Base-by-base conservation (phyloP, 2,329 filamentous ascomycete genomes). In the Claviceps sp. region DNA sequence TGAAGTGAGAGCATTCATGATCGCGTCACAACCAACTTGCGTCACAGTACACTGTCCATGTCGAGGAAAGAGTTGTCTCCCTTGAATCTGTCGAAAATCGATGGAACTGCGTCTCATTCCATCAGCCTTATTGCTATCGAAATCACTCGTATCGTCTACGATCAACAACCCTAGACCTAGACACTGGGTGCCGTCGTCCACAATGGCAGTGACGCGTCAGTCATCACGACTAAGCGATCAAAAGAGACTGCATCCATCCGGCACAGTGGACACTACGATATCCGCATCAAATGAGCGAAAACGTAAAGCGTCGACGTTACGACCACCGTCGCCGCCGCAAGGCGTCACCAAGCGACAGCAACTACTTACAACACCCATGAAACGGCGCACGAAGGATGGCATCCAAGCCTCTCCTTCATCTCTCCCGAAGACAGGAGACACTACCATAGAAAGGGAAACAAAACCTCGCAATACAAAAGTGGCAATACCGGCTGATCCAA, bases 401-500 rank as follows among this genome's bases (percentile, higher is more conserved):
- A 56, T 53, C 22, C 42, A 40, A 34, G 51, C 57, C 7, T 62
- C 62, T 30, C 67, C 62, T 26, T 66, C 67, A 14, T 72, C 73
- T 18, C 59, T 64, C 24, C 77, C 75, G 4, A 73, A 74, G 0
- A 75, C 73, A 1, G 71, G 1, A 34, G 30, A 11, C 74, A n/a
- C 5, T 22, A 24, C 20, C 42, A 20, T 7, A 16, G 11, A 68
- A 65, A 54, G 59, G 20, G 63, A 59, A 34, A 63, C 62, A 44
- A 74, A 70, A 52, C 69, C 71, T 45, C 69, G 62, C 36, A 65
- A 70, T 22, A 64, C 65, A 14, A 67, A 67, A 1, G 67, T 76
- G 38, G 66, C 72, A 49, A 76, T 83, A 24, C 75, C 84, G 2
- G 83, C 81, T 14, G 73, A 82, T 56, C 80, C 84, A 0, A 76